Conservation (phyloP, 2,329 filamentous ascomycete species). For the Neobulgaria alba region DNA sequence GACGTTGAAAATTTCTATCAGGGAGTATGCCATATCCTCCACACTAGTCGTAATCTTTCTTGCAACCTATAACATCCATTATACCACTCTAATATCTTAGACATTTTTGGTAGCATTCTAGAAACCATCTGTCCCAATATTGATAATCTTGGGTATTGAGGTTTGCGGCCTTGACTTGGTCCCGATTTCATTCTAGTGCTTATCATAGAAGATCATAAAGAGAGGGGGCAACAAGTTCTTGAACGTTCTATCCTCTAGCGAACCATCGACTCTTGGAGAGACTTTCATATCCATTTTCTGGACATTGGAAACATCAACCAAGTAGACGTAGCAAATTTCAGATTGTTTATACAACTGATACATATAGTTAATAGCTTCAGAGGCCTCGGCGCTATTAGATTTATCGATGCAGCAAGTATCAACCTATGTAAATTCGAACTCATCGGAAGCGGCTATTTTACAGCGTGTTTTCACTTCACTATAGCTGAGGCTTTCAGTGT, state of each 20-base stretch:
- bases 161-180: background rate
- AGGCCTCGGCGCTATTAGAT: conserved; percentile 4
- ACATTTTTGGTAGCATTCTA: conserved; percentile 1
- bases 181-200: background rate
- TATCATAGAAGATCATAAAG: background rate
- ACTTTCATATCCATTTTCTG: background rate
- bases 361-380: conserved; percentile 7
- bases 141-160: background rate
- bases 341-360: background rate
- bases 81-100: conserved; percentile 17
- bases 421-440: too few relatives aligned
- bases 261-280: background rate
- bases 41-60: conserved; percentile 27
- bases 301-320: background rate
- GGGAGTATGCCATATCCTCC: conserved; percentile 36
- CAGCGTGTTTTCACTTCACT: too few relatives aligned
- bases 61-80: conserved; percentile 35
- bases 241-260: conserved; percentile 1
- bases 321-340: background rate
- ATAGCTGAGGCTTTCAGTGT: too few relatives aligned
- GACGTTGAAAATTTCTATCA: conserved; percentile 36
- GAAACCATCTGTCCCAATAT: conserved; percentile 1
- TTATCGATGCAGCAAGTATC: conserved; percentile 9
- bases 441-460: too few relatives aligned
- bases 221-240: conserved; percentile 2